Evolutionary conservation across 2,329 filamentous ascomycete genomes (phyloP), one percentile per base, ranked within the genome.

Genomic region (Pseudocercospora eumusae): DNA sequence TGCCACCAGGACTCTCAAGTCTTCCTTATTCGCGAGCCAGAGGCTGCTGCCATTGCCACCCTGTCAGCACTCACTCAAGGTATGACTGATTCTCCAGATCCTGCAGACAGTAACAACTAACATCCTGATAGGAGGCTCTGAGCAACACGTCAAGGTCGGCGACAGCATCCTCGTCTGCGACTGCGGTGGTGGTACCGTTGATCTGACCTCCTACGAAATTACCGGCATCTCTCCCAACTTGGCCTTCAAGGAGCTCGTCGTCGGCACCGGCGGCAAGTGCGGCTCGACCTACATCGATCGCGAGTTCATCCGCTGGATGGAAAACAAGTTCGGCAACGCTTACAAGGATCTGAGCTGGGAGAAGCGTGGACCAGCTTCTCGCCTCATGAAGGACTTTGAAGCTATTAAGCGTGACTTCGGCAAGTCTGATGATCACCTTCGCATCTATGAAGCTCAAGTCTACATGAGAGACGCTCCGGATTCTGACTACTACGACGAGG

Each of bases 1-100:
- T 13, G 23, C 1, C 60, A 61, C 23, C 44, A 42, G 8, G 62
- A 57, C 28, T 55, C 18, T 6, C 42, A 64, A 11, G 7, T 66
- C 7, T 63, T 59, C 28, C 87, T 92, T 80, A 90, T 92, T 61
- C 89, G 86, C 66, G 89, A 92, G 76, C 89, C 88, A 0, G 89
- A 92, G 75, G 89, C 89, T 1, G 89, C 89, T 0, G 89, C 89
- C 0, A 87, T 92, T 0, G 62, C 63, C 1, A 53, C 57, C 2
- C 4, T 66, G 1, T 42, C 56, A 0, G 15, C 6, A 1, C 4
- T 52, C 11, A 52, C 25, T 0, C 25, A 10, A 15, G 44, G 44
- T 47, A 47, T 4, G 42, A 45, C 7, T 28, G 18, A 3, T 18
- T n/a, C 25, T 1, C 18, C 9, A 13, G 18, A 10, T 9, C 20